These are phyloP conservation scores for Clitocybe nebularis DNA, from an alignment of 1,284 basidiomycete genomes.

Conservation along the genomic window DNA sequence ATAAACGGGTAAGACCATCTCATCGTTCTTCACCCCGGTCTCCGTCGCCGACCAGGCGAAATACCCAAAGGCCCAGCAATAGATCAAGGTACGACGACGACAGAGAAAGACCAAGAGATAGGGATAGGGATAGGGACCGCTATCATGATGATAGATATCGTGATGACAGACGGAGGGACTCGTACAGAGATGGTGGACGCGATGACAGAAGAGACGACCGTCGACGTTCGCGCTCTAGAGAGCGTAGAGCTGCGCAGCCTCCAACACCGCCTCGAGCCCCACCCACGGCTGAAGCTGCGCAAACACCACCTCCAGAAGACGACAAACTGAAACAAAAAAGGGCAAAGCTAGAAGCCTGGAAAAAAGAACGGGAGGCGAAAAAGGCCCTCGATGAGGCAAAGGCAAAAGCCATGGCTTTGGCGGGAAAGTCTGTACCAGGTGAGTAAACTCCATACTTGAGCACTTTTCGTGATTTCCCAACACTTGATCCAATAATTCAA, in stretches of 20 bases:
- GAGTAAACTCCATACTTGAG: conserved; percentile 33
- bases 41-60: conserved; percentile 90
- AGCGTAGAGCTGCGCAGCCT: conserved; percentile 39
- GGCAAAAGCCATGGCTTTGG: conserved; percentile 78
- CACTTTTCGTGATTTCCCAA: conserved; percentile 62
- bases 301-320: conserved; percentile 74
- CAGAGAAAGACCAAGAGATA: conserved; percentile 47
- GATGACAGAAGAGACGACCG: conserved; percentile 50
- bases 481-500: conserved; percentile 68
- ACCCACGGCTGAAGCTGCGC: conserved; percentile 25
- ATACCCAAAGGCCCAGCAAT: conserved; percentile 68
- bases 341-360: conserved; percentile 93
- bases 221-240: conserved; percentile 60
- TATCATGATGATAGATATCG: conserved; percentile 42
- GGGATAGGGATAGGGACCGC: conserved; percentile 41
- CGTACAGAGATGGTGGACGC: conserved; percentile 40
- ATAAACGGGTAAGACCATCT: conserved; percentile 91
- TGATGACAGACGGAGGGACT: conserved; percentile 48
- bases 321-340: conserved; percentile 83
- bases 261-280: conserved; percentile 39
- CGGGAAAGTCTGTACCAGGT: conserved; percentile 75
- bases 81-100: conserved; percentile 71
- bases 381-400: conserved; percentile 85
- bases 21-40: conserved; percentile 84
- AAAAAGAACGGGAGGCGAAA: conserved; percentile 85